Evolutionary conservation across 306 rosid genomes (phyloP).

Genomic region (Lithocarpus polystachyus): DNA sequence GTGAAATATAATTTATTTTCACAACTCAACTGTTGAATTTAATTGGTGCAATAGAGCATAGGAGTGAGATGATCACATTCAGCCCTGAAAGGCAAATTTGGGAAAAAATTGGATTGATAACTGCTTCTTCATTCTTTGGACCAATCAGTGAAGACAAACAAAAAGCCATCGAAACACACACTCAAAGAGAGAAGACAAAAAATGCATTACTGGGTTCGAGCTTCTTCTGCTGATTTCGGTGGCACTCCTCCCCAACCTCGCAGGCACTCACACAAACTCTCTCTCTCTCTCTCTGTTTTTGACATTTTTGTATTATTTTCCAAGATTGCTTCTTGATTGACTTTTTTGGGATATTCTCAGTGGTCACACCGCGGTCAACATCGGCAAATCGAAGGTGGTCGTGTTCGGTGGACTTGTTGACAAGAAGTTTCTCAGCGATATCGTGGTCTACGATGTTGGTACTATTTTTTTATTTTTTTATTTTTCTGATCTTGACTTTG

Average conservation of each 20-base stretch:
- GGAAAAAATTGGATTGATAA: too few relatives aligned
- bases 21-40: too few relatives aligned
- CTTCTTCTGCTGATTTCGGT: slow-evolving; percentile 65
- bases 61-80: too few relatives aligned
- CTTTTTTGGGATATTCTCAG: slow-evolving; percentile 38
- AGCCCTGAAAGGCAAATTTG: too few relatives aligned
- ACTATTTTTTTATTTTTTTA: background rate
- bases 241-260: slow-evolving; percentile 86
- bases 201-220: slow-evolving; percentile 94
- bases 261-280: slow-evolving; percentile 33
- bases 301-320: background rate
- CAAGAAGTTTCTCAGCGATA: slow-evolving; percentile 73
- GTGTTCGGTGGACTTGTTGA: slow-evolving; percentile 91
- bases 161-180: background rate
- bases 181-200: background rate
- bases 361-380: slow-evolving; percentile 81
- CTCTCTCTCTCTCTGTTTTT: background rate
- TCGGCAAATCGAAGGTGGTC: slow-evolving; percentile 89
- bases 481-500: background rate
- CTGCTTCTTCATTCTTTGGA: background rate
- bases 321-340: background rate
- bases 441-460: slow-evolving; percentile 79
- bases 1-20: too few relatives aligned
- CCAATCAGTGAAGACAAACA: background rate
- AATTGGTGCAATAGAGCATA: too few relatives aligned